Base-by-base conservation (phyloP, 768 basidiomycete genomes). In the Mycena amicta region DNA sequence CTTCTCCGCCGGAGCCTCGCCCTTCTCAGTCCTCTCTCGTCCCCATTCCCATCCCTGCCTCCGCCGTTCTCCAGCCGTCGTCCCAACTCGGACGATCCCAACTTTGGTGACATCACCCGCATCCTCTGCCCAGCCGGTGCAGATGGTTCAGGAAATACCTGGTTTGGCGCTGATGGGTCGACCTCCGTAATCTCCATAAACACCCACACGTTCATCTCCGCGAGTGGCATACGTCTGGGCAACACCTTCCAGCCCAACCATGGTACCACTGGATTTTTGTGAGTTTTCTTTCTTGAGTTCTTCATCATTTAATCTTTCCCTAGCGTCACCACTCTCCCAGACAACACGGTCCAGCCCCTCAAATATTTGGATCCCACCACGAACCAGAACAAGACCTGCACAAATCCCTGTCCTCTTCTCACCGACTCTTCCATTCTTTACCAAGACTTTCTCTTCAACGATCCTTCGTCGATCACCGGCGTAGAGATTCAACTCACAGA, bases 191-290 rank as follows among this genome's bases (percentile, higher is more conserved):
- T 98, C 63, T 93, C 89, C 27, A 77, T 93, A 43, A 80, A 89
- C 57, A 82, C 87, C n/a, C 92, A 89, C 68, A 77, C 85, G 26
- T 89, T 80, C 67, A 83, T 92, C 56, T 85, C 82, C 50, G 90
- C 86, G 3, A 86, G 80, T 56, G 97, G 96, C 4, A 70, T 98
- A 49, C 86, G 97, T 45, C 77, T 99, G 27, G 95, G 94, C 26
- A 98, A 99, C 74, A 95, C 94, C 6, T 92, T 96, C 72, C 80
- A 87, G 61, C 73, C 79, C 51, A 83, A 87, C 52, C 87, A 90
- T 64, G 90, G 94, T 40, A 96, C 96, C 1, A 91, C 85, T n/a
- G 82, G 78, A 4, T 99, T 99, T 74, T 89, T 83, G 95, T 95
- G 72, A 53, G 85, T 68, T 50, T 25, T 39, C 39, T 28, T 50